phyloP scores from a whole-genome alignment of 495 filamentous ascomycete genomes.

The Xylaria nigripes region DNA sequence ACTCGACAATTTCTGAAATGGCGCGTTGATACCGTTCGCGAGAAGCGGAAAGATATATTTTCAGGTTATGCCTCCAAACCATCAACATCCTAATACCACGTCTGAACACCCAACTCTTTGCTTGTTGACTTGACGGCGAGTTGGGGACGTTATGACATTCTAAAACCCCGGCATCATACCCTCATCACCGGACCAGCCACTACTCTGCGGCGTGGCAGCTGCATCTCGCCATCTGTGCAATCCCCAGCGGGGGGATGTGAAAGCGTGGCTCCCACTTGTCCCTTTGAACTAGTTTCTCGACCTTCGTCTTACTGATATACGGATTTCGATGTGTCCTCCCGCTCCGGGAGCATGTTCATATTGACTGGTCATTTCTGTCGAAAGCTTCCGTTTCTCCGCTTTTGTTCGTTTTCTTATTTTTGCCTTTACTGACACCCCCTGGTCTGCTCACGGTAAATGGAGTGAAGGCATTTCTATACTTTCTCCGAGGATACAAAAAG shows the following conservation, averaged over 20 bases:
- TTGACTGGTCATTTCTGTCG: slow-evolving; percentile 19
- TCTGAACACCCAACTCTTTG: slow-evolving; percentile 13
- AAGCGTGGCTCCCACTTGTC: slow-evolving; percentile 1
- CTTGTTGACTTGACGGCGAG: slow-evolving; percentile 5
- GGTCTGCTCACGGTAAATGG: slow-evolving; percentile 22
- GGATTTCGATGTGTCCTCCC: slow-evolving; percentile 10
- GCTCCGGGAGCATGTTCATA: slow-evolving; percentile 22
- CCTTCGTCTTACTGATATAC: slow-evolving; percentile 6
- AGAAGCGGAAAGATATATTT: slow-evolving; percentile 16
- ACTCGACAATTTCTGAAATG: slow-evolving; percentile 23
- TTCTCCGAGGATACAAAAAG: slow-evolving; percentile 21
- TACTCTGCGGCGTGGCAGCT: neutral
- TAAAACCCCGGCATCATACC: neutral
- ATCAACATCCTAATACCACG: slow-evolving; percentile 12
- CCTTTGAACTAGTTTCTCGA: slow-evolving; percentile 7
- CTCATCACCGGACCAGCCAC: neutral
- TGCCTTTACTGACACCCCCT: slow-evolving; percentile 18
- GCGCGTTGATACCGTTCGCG: slow-evolving; percentile 17
- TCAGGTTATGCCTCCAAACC: slow-evolving; percentile 11
- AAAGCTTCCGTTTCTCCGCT: slow-evolving; percentile 20
- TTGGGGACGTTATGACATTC: neutral
- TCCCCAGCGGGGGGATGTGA: neutral
- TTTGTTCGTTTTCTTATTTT: slow-evolving; percentile 24
- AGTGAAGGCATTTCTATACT: slow-evolving; percentile 20
- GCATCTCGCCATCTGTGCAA: neutral